Evolutionary conservation across 306 rosid species (phyloP), one percentile per base, ranked within the genome.

Genomic region (Bauhinia variegata): DNA sequence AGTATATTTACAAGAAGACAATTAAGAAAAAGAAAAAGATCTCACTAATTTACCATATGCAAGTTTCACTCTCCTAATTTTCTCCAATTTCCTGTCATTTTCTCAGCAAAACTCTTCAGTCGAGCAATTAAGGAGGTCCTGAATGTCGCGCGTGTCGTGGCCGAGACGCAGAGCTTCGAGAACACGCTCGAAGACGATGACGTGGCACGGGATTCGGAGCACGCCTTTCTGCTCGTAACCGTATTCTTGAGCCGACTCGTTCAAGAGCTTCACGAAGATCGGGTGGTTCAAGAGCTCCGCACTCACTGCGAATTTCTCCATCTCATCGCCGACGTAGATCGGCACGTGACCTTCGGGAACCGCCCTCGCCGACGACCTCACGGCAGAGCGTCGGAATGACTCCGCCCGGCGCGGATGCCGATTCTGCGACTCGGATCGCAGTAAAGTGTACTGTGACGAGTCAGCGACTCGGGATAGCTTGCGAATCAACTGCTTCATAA

Each of bases 251-350:
- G 97, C 97, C 38, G 98, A 89, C 38, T 78, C 79, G 79, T 89
- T 83, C 19, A 93, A 80, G 1, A 92, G 98, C 76, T 89, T 82
- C 3, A 89, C 84, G 80, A 93, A 93, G 43, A 88, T 56, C 5
- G 97, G 98, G 36, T 93, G 97, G 76, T 93, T 89, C 5, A 93
- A 53, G 6, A 93, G 79, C 75, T 93, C 96, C 0, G 96, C 96
- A 51, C 69, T 62, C 6, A 93, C 91, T 1, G 84, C 97, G 52
- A 89, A 89, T 32, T 92, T 68, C 60, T 85, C 85, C 98, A 89
- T 89, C 86, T 93, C 97, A 11, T 89, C 96, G 28, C 98, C 98
- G 9, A 93, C 98, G 83, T 86, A 89, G 61, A 92, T 85, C 56
- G 98, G 98, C 0, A 92, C 86, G 72, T 87, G 89, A 0, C 98